phyloP scores from a whole-genome alignment of 2,329 filamentous ascomycete genomes.

The Fusarium guadeloupense region DNA sequence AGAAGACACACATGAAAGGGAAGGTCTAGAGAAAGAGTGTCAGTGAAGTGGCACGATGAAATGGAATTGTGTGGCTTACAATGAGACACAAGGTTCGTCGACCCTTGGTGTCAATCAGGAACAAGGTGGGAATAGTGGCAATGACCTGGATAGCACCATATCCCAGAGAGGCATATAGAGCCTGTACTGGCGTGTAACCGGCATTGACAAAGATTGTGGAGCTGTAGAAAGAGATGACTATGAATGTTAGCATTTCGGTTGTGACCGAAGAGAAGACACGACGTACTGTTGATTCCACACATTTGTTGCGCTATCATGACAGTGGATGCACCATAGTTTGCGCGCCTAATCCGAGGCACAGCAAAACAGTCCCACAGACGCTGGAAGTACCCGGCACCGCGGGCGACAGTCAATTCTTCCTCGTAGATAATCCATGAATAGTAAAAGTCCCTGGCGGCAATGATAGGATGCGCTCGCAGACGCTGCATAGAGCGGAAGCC shows the following conservation, averaged over 20 bases:
- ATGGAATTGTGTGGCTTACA: not conserved
- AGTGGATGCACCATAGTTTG: slow-evolving; percentile 77
- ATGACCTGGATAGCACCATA: slow-evolving; percentile 28
- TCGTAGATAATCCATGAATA: slow-evolving; percentile 52
- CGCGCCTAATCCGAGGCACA: slow-evolving; percentile 72
- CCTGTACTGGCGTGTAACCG: not conserved
- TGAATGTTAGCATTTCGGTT: not conserved
- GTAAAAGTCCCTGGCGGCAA: slow-evolving; percentile 67
- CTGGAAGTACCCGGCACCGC: slow-evolving; percentile 44
- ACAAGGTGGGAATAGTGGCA: slow-evolving; percentile 16
- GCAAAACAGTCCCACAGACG: slow-evolving; percentile 66
- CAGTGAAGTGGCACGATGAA: fast-evolving
- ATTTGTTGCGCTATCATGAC: slow-evolving; percentile 80
- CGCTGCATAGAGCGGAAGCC: slow-evolving; percentile 63
- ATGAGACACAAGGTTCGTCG: slow-evolving; percentile 27
- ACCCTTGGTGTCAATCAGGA: slow-evolving; percentile 27
- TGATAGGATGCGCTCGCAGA: slow-evolving; percentile 61
- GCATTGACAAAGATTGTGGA: slow-evolving; percentile 15
- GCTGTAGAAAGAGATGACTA: slow-evolving; percentile 41
- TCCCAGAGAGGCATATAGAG: slow-evolving; percentile 25
- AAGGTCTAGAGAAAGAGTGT: slow-evolving; percentile 40
- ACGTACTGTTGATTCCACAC: slow-evolving; percentile 43
- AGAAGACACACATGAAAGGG: slow-evolving; percentile 47
- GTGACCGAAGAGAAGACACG: fast-evolving
- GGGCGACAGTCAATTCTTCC: slow-evolving; percentile 44